A percentile compares a stretch with the other conserved stretches of the same genome.
phyloP scores from a whole-genome alignment of 202 grass and related monocot species.

The Thinopyrum obtusiflorum region DNA sequence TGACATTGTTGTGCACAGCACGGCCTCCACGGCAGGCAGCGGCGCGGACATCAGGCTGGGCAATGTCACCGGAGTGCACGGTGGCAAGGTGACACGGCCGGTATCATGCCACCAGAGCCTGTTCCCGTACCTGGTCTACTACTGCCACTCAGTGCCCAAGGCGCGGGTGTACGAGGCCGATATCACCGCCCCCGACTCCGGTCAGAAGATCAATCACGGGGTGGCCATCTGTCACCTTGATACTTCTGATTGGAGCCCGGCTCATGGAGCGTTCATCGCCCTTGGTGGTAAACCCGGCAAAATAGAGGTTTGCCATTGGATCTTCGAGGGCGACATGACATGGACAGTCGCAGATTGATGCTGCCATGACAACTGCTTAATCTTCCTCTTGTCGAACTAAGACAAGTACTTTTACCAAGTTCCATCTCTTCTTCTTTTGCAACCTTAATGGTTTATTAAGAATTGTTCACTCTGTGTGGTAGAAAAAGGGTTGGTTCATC shows the following conservation, averaged over 20 bases:
- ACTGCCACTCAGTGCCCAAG: slow-evolving; percentile 86
- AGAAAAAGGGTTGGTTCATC: slow-evolving; percentile 29
- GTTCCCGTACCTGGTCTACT: slow-evolving; percentile 90
- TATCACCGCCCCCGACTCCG: slow-evolving; percentile 37
- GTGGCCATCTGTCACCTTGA: slow-evolving; percentile 90
- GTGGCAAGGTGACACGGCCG: slow-evolving; percentile 56
- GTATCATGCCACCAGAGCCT: slow-evolving; percentile 93
- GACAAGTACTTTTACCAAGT: slow-evolving; percentile 1
- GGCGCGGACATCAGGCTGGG: slow-evolving; percentile 53
- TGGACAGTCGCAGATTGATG: slow-evolving; percentile 67
- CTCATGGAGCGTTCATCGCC: slow-evolving; percentile 63
- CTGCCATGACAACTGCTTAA: neutral
- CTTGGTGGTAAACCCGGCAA: slow-evolving; percentile 67
- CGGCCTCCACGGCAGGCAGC: slow-evolving; percentile 47
- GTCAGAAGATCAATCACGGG: slow-evolving; percentile 57
- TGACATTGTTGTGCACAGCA: slow-evolving; percentile 71
- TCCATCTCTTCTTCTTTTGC: slow-evolving; percentile 17
- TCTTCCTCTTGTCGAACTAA: slow-evolving; percentile 30
- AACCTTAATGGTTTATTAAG: slow-evolving; percentile 28
- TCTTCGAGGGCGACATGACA: slow-evolving; percentile 93
- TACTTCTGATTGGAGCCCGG: slow-evolving; percentile 77
- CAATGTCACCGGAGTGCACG: slow-evolving; percentile 41
- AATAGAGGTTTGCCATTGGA: slow-evolving; percentile 91
- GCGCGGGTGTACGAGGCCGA: slow-evolving; percentile 75
- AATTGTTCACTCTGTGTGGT: slow-evolving; percentile 32